These are phyloP conservation scores for Lactifluus subvellereus DNA, from an alignment of 768 basidiomycete genomes.

Conservation along the genomic window DNA sequence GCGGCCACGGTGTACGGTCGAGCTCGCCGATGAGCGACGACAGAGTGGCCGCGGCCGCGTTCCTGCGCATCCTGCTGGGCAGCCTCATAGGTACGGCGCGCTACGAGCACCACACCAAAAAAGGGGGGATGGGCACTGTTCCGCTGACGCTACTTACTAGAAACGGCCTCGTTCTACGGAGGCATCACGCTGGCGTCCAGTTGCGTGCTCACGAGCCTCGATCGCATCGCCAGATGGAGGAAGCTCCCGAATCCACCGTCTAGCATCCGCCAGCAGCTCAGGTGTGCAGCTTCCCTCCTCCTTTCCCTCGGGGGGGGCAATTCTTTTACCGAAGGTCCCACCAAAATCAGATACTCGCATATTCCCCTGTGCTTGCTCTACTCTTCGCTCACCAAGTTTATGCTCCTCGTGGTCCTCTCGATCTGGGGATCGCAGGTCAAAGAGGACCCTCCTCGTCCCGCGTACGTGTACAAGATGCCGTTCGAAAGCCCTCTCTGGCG, in stretches of 20 bases:
- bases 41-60: slow-evolving; percentile 44
- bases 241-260: slow-evolving; percentile 13
- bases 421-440: slow-evolving; percentile 60
- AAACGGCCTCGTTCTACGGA: slow-evolving; percentile 68
- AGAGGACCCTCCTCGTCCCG: slow-evolving; percentile 11
- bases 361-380: slow-evolving; percentile 78
- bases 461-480: slow-evolving; percentile 28
- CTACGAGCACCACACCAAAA: neutral
- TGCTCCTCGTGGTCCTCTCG: slow-evolving; percentile 74
- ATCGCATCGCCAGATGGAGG: slow-evolving; percentile 32
- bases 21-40: slow-evolving; percentile 47
- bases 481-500: slow-evolving; percentile 39
- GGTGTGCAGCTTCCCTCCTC: neutral
- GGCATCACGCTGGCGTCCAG: slow-evolving; percentile 58
- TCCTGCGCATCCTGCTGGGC: slow-evolving; percentile 57
- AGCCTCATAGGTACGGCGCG: slow-evolving; percentile 51
- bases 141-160: slow-evolving; percentile 32
- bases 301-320: too few relatives aligned
- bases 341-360: slow-evolving; percentile 51
- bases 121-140: neutral
- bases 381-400: slow-evolving; percentile 78
- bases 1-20: neutral
- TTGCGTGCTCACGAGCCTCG: slow-evolving; percentile 41
- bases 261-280: slow-evolving; percentile 19
- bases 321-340: too few relatives aligned